Percentiles rank a stretch among this genome's conserved stretches.
phyloP scores from a whole-genome alignment of 495 filamentous ascomycete genomes.

The Penicillium manginii region DNA sequence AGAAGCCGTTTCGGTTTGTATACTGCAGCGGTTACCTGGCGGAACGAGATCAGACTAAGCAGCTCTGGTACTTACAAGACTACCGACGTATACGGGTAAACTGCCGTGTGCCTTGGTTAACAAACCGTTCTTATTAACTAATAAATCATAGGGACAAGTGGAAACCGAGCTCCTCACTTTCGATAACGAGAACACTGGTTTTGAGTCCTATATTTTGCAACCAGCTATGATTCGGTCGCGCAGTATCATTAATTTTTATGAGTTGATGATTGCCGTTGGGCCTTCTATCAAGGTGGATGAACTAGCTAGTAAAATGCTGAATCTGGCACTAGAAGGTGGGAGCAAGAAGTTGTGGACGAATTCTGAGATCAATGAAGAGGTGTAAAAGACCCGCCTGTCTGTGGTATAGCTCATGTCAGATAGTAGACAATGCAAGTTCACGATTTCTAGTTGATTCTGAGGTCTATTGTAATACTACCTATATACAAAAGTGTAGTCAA shows the following conservation, averaged over 20 bases:
- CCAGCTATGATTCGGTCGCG: constrained; percentile 34
- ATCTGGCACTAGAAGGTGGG: constrained; percentile 39
- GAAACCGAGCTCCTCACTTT: constrained; percentile 44
- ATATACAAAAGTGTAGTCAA: no score
- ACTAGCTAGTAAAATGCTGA: constrained; percentile 44
- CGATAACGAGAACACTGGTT: constrained; percentile 30
- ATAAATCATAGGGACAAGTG: constrained; percentile 36
- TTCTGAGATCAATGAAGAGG: constrained; percentile 9
- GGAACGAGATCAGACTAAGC: constrained; percentile 50
- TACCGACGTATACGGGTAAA: constrained; percentile 50
- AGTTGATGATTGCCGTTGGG: constrained; percentile 25
- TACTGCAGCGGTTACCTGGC: constrained; percentile 52
- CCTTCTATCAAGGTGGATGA: constrained; percentile 36
- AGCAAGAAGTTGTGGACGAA: constrained; percentile 37
- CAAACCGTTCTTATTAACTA: not conserved
- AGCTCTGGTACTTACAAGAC: constrained; percentile 44
- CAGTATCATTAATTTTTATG: constrained; percentile 17
- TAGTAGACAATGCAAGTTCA: no score
- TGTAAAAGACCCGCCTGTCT: not conserved
- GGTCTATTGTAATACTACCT: no score
- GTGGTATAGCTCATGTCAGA: not conserved
- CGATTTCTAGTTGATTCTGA: no score
- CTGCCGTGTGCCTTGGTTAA: not conserved
- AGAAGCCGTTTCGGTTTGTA: constrained; percentile 52
- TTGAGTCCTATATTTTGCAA: constrained; percentile 40